Percentiles rank a stretch among this genome's conserved stretches.
These are phyloP conservation scores for Microcera coccophila DNA, from an alignment of 2,329 filamentous ascomycete genomes.

Conservation along the genomic window DNA sequence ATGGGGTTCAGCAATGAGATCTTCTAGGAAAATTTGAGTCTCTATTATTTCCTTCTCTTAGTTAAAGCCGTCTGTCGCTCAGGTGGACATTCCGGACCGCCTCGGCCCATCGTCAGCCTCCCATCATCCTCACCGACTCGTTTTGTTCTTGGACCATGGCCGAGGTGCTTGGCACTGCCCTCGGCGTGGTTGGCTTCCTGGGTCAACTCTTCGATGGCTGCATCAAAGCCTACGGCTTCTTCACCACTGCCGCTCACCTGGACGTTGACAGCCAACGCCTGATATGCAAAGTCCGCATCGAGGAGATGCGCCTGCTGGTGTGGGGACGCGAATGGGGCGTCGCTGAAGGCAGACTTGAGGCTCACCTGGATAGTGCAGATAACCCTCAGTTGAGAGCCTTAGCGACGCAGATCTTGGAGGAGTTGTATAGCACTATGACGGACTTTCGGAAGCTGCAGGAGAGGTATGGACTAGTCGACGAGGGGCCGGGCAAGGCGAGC, in stretches of 20 bases:
- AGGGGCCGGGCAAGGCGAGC: slow-evolving; percentile 6
- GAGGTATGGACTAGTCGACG: slow-evolving; percentile 39
- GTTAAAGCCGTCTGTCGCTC: no score
- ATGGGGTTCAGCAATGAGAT: no score
- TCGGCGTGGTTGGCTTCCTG: slow-evolving; percentile 43
- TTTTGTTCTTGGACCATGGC: slow-evolving; percentile 27
- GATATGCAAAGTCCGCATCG: slow-evolving; percentile 46
- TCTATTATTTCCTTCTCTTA: no score
- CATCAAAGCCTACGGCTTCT: slow-evolving; percentile 44
- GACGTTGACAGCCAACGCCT: slow-evolving; percentile 42
- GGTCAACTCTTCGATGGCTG: slow-evolving; percentile 47
- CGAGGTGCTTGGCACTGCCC: slow-evolving; percentile 40
- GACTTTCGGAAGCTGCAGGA: slow-evolving; percentile 42
- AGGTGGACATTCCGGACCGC: no score
- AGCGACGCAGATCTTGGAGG: slow-evolving; percentile 40
- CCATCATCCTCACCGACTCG: neutral
- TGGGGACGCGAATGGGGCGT: slow-evolving; percentile 49
- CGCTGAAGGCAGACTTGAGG: slow-evolving; percentile 42
- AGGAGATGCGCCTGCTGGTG: slow-evolving; percentile 46
- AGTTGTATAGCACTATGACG: slow-evolving; percentile 43
- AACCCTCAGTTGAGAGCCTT: slow-evolving; percentile 37
- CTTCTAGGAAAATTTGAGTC: no score
- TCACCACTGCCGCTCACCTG: slow-evolving; percentile 40
- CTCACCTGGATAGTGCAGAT: slow-evolving; percentile 36
- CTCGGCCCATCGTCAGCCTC: neutral